Base-by-base conservation (phyloP, 1,284 basidiomycete species). In the Heterobasidion parviporum region DNA sequence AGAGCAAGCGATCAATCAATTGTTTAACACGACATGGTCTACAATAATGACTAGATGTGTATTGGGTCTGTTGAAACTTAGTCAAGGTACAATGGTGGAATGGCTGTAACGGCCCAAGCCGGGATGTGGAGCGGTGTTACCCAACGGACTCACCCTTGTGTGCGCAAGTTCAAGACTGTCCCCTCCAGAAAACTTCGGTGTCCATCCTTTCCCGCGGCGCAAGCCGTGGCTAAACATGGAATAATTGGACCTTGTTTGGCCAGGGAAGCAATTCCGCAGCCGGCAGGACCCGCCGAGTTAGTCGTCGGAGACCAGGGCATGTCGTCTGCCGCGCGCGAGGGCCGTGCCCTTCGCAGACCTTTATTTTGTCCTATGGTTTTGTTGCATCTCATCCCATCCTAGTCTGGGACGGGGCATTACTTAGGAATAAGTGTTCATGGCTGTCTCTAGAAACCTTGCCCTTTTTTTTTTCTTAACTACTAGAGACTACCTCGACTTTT, bases 231-330 rank as follows among this genome's bases (percentile, higher is more conserved):
- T 62, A 65, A 71, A 73, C 77, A 80, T 81, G 84, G 86, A 85
- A 84, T 89, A 89, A 89, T 86, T 68, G 72, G 82, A 71, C 78
- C 83, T 80, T 82, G 83, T 82, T 79, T 74, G 82, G 80, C 83
- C 82, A 90, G 87, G 87, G 83, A 89, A 90, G 88, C 75, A 84
- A 90, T 90, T 89, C 83, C 81, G 87, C 87, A 90, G 83, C 80
- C 82, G 78, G 78, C 82, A 79, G 84, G 79, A 73, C 77, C 77
- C 69, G 81, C 87, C 87, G 82, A 89, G 85, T 89, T 89, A 87
- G 86, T 90, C 88, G 82, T 83, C 76, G 83, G 87, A 89, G 87
- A 89, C 70, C 80, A 87, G 88, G 86, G 70, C 79, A 52, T 65
- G 80, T 82, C 82, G 78, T 86, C 87, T 83, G 88, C 69, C 88